These are phyloP conservation scores for Lagenidium giganteum DNA, from an alignment of 352 stramenopile genomes.

Conservation along the genomic window DNA sequence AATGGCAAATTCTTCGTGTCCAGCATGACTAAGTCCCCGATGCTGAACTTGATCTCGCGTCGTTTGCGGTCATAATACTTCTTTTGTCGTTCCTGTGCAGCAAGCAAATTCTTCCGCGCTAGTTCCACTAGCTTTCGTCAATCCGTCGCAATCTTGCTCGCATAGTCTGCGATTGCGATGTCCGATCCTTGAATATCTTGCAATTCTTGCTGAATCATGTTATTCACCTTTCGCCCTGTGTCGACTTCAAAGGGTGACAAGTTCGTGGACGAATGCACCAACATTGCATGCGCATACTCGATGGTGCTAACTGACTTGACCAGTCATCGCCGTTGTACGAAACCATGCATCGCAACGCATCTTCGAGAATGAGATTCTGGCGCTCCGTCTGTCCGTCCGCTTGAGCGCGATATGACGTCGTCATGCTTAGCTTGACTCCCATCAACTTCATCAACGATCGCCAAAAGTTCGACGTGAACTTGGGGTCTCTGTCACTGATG, in stretches of 20 bases:
- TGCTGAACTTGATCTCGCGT: background rate
- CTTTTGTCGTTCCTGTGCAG: slow-evolving; percentile 6
- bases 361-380: slow-evolving; percentile 5
- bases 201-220: too few relatives aligned
- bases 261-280: slow-evolving; percentile 6
- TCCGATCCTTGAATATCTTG: too few relatives aligned
- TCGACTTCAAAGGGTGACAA: slow-evolving; percentile 23
- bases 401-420: slow-evolving; percentile 7
- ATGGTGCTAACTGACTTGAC: slow-evolving; percentile 9
- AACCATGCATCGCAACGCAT: slow-evolving; percentile 14
- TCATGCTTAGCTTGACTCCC: slow-evolving; percentile 7
- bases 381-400: slow-evolving; percentile 14
- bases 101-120: slow-evolving; percentile 1
- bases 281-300: slow-evolving; percentile 17
- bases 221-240: slow-evolving; percentile 3
- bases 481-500: slow-evolving; percentile 15
- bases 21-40: slow-evolving; percentile 7
- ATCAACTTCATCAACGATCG: slow-evolving; percentile 12
- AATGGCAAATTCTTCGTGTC: slow-evolving; percentile 12
- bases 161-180: background rate
- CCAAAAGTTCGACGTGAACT: slow-evolving; percentile 22
- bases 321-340: slow-evolving; percentile 17
- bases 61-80: slow-evolving; percentile 11
- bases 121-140: slow-evolving; percentile 1
- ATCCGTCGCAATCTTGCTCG: slow-evolving; percentile 1